Evolutionary conservation across 257 asterid genomes (phyloP).

Genomic region (Catharanthus roseus): DNA sequence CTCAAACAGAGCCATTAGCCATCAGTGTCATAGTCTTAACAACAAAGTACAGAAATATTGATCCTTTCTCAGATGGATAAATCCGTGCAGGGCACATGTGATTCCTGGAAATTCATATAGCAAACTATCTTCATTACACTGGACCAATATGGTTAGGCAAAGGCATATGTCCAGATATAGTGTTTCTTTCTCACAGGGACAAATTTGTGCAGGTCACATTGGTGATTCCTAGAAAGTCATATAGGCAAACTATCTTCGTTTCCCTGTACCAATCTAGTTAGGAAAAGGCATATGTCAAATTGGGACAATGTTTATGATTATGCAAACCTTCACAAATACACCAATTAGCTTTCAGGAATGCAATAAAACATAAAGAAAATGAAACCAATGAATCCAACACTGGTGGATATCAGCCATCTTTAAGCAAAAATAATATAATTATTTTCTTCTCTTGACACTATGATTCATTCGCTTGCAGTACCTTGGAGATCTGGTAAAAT

Average conservation of each 20-base stretch:
- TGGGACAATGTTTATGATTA: not conserved
- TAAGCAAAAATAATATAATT: not conserved
- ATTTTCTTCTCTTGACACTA: not conserved
- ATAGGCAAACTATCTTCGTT: not conserved
- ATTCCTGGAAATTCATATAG: not conserved
- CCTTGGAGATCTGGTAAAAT: not conserved
- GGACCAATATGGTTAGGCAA: not conserved
- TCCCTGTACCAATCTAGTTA: not conserved
- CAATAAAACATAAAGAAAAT: not conserved
- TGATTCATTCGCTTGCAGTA: not conserved
- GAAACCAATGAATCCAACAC: not conserved
- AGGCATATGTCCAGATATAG: not conserved
- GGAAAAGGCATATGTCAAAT: not conserved
- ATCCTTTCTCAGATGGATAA: not conserved
- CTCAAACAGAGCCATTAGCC: not conserved
- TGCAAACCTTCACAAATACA: not conserved
- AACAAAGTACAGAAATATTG: not conserved
- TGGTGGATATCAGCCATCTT: not conserved
- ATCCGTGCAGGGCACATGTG: not conserved
- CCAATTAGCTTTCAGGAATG: not conserved
- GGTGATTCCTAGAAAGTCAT: not conserved
- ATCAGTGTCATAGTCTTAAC: not conserved
- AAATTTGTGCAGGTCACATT: not conserved
- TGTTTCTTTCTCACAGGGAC: not conserved
- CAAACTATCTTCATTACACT: not conserved